phyloP scores from a whole-genome alignment of 352 stramenopile species.

The Paralagenidium karlingii region DNA sequence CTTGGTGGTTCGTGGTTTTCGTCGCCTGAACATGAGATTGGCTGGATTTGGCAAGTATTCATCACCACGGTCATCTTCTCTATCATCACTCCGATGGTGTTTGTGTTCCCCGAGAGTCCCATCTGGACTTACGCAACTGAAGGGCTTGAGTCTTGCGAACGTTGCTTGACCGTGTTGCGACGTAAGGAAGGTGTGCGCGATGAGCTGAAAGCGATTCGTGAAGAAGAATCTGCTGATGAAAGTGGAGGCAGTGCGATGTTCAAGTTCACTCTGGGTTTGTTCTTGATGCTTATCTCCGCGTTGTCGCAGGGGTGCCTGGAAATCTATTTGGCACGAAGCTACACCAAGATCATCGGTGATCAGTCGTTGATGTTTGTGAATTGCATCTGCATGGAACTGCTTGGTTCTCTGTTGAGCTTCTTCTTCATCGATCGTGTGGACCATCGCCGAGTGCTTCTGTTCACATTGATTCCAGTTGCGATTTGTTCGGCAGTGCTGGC shows the following conservation, averaged over 20 bases:
- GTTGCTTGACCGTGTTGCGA: slow-evolving; percentile 41
- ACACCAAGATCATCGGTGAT: slow-evolving; percentile 29
- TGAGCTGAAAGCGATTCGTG: slow-evolving; percentile 53
- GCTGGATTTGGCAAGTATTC: slow-evolving; percentile 72
- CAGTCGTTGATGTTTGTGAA: slow-evolving; percentile 40
- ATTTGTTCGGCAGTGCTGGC: slow-evolving; percentile 31
- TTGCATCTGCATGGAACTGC: slow-evolving; percentile 35
- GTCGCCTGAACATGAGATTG: slow-evolving; percentile 32
- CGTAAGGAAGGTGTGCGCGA: slow-evolving; percentile 54
- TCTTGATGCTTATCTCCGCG: slow-evolving; percentile 51
- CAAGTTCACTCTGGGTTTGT: slow-evolving; percentile 50
- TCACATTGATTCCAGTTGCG: slow-evolving; percentile 42
- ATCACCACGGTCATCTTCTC: slow-evolving; percentile 45
- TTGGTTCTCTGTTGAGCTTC: slow-evolving; percentile 42
- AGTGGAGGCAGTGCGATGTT: slow-evolving; percentile 17
- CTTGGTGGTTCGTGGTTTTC: slow-evolving; percentile 37
- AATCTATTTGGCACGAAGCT: slow-evolving; percentile 27
- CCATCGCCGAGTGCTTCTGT: slow-evolving; percentile 56
- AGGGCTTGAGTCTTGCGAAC: slow-evolving; percentile 56
- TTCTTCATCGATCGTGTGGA: slow-evolving; percentile 75
- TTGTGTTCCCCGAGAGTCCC: slow-evolving; percentile 66
- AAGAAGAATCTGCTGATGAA: slow-evolving; percentile 34
- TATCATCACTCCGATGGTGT: slow-evolving; percentile 49
- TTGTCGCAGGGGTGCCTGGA: slow-evolving; percentile 46
- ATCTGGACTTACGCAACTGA: slow-evolving; percentile 62